Conservation (phyloP, 768 basidiomycete species). For the Mrakia gelida region DNA sequence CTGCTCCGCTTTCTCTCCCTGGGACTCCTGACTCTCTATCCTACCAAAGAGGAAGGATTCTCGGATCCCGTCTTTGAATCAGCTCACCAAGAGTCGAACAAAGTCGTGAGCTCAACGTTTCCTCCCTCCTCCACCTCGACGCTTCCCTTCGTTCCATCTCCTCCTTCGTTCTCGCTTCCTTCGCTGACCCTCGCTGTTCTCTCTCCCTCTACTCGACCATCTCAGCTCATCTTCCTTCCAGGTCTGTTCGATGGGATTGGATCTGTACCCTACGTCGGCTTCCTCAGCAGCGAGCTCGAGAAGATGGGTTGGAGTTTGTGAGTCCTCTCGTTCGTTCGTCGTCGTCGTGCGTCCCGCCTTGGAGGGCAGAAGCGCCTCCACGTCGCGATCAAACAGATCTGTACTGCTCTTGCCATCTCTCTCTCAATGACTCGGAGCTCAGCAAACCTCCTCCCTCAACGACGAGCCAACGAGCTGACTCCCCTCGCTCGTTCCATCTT, state of each 20-base stretch:
- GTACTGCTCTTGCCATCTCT: too few species aligned
- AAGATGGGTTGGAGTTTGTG: constrained; percentile 25
- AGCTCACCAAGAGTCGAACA: background rate
- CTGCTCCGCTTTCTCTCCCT: background rate
- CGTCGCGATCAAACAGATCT: too few species aligned
- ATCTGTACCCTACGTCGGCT: constrained; percentile 18
- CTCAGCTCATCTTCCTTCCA: constrained; percentile 28
- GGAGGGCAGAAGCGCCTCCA: too few species aligned
- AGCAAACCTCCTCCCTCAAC: too few species aligned
- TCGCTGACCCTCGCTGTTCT: background rate
- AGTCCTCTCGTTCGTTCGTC: constrained; percentile 6
- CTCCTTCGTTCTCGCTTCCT: background rate
- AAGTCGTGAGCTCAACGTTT: background rate
- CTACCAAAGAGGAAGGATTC: background rate
- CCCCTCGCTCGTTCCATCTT: background rate
- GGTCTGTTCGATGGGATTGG: constrained; percentile 18
- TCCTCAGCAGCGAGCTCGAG: background rate
- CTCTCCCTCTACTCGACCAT: background rate
- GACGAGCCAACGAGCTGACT: background rate
- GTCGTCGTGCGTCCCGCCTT: too few species aligned
- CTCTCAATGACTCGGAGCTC: too few species aligned
- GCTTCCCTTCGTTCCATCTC: background rate
- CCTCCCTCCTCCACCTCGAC: background rate
- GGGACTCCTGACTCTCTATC: background rate
- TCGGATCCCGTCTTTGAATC: background rate